Conservation (phyloP, 1,139 yeast genomes). For the Taphrina confusa region DNA sequence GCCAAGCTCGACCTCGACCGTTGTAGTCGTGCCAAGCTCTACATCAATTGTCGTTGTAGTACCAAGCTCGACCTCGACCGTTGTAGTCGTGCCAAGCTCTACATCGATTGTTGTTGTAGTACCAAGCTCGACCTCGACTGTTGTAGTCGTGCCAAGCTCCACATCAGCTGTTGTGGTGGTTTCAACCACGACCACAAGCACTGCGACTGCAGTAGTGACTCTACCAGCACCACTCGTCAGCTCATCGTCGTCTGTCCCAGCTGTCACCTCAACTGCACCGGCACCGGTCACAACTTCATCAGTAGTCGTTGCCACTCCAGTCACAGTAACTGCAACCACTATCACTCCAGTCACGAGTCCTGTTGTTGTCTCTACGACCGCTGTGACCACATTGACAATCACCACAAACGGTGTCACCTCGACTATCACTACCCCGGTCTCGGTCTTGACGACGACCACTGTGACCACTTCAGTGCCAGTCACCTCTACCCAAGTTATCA, state of each 20-base stretch:
- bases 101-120: background rate
- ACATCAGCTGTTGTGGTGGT: background rate
- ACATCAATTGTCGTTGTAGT: background rate
- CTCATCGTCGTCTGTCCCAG: background rate
- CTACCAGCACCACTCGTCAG: no score
- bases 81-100: background rate
- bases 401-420: background rate
- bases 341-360: background rate
- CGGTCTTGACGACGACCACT: background rate
- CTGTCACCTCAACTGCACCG: background rate
- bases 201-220: background rate
- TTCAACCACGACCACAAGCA: background rate
- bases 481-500: background rate
- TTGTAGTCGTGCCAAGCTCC: background rate
- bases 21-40: background rate
- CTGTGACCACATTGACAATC: background rate
- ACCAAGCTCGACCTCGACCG: background rate
- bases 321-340: background rate
- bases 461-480: background rate
- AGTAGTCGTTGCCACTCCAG: background rate
- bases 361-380: background rate
- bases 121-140: background rate
- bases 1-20: background rate
- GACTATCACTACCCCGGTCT: conserved; percentile 7
- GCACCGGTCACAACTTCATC: background rate